Base-by-base conservation (phyloP, 257 asterid genomes). In the Salvia miltiorrhiza region DNA sequence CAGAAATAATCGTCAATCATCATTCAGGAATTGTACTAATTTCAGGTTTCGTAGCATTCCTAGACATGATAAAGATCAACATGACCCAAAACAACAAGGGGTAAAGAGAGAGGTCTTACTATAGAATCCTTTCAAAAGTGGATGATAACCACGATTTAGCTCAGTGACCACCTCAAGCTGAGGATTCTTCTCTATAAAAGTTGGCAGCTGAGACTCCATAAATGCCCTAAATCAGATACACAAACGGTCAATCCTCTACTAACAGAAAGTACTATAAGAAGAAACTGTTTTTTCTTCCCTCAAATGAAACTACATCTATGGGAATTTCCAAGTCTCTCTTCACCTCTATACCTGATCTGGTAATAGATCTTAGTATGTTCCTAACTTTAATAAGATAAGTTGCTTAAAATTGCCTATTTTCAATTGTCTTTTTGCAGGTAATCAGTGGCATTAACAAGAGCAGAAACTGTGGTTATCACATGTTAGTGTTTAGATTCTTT, bases 391-490 rank as follows among this genome's bases (percentile, higher is more conserved):
- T 9, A 33, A 21, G 60, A 55, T 21, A 28, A 53, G 62, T 23
- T 67, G 21, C 67, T 76, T 53, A 53, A 43, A 24, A 37, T 35
- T 56, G 43, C 43, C 23, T 47, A 43, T 48, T 74, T 52, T 57
- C 70, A 63, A 61, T 62, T 35, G 65, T 79, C 65, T 14, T 33
- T 59, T 77, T 85, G 82, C 83, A 90, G 97, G 97, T 90, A 57
- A 69, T 90, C 79, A 90, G 97, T 64, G 97, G 97, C 80, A 90
- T 90, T 67, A 90, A 90, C 73, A 86, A 78, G 90, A 96, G 96
- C 63, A 86, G 96, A 89, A 90, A 90, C 77, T 88, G 92, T 47
- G 92, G 97, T 50, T 90, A 86, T 84, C 90, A 86, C 78, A 80
- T 85, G 96, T 88, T 68, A 78, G 97, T 83, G 65, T 35, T 43